Percentiles rank a stretch among this genome's conserved stretches.
These are phyloP conservation scores for Paramecium biaurelia DNA, from an alignment of 73 alveolate species.

Conservation along the genomic window DNA sequence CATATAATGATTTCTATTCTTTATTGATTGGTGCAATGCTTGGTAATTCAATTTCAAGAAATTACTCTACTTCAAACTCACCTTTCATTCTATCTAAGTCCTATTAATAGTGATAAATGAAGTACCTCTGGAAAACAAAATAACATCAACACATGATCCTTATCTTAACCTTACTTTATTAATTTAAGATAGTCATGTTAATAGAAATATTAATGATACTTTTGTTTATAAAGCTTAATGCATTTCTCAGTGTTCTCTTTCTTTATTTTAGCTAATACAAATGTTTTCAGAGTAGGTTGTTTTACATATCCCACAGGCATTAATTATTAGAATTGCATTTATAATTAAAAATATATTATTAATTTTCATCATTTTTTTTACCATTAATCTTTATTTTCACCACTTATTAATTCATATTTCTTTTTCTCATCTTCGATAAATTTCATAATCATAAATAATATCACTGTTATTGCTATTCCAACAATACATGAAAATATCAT, in stretches of 20 bases:
- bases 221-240: not conserved
- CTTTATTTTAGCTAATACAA: not conserved
- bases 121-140: not conserved
- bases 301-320: not conserved
- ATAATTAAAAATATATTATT: not conserved
- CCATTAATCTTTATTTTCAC: not conserved
- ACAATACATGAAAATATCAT: not conserved
- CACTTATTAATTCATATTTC: constrained; percentile 42
- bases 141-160: not conserved
- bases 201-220: not conserved
- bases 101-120: not conserved
- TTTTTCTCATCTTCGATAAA: constrained; percentile 3
- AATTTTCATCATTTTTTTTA: not conserved
- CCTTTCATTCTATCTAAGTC: not conserved
- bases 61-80: not conserved
- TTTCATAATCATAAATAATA: not conserved
- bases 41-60: not conserved
- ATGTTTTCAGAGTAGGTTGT: not conserved
- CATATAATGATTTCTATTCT: not conserved
- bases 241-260: not conserved
- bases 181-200: not conserved
- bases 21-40: not conserved
- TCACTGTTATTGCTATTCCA: not conserved
- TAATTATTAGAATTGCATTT: not conserved
- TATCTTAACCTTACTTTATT: not conserved